These are phyloP conservation scores for Furcasterigmium furcatum DNA, from an alignment of 2,329 filamentous ascomycete genomes.

Conservation along the genomic window DNA sequence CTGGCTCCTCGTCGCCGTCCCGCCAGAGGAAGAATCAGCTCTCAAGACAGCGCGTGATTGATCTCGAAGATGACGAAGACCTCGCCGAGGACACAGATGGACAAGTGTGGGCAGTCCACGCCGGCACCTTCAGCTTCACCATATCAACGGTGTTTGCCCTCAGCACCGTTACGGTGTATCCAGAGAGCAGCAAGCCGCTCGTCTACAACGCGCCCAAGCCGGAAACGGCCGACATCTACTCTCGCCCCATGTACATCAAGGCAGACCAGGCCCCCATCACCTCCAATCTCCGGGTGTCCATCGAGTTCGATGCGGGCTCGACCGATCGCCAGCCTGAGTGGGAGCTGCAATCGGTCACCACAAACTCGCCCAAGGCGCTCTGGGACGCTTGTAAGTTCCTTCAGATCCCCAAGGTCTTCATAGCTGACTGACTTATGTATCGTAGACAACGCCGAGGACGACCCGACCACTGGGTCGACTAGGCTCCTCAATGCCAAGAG, in stretches of 20 bases:
- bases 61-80: not conserved
- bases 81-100: no score
- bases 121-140: not conserved
- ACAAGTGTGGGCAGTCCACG: not conserved
- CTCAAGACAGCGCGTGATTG: not conserved
- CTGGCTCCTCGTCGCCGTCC: not conserved
- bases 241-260: not conserved
- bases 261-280: not conserved
- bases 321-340: not conserved
- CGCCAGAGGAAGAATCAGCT: not conserved
- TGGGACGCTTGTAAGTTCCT: not conserved
- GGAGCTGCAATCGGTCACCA: not conserved
- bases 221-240: not conserved
- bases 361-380: not conserved
- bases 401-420: not conserved
- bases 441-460: not conserved
- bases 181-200: not conserved
- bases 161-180: not conserved
- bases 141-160: not conserved
- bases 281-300: not conserved
- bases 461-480: not conserved
- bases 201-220: not conserved
- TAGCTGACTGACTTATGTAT: not conserved
- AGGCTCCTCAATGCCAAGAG: not conserved
- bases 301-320: not conserved